Conservation (phyloP, 78 protist species). For the Salpingoeca rosetta region DNA sequence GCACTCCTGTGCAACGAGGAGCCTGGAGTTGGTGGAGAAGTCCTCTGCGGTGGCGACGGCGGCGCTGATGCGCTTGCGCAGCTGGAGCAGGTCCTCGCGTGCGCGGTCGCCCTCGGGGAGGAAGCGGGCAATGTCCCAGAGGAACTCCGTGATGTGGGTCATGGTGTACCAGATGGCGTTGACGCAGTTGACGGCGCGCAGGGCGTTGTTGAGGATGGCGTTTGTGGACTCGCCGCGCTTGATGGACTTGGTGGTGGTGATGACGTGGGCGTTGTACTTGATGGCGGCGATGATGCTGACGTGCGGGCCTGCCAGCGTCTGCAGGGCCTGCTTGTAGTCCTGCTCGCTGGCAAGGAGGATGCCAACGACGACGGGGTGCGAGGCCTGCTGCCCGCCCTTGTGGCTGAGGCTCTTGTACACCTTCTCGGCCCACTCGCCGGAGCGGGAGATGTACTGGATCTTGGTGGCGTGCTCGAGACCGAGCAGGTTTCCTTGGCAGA, state of each 20-base stretch:
- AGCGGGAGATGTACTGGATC: neutral
- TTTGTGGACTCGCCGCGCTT: neutral
- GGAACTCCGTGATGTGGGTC: neutral
- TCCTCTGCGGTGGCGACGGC: neutral
- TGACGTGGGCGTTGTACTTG: neutral
- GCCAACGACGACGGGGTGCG: neutral
- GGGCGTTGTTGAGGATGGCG: neutral
- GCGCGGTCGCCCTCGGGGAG: neutral
- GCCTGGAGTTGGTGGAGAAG: neutral
- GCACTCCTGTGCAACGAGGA: neutral
- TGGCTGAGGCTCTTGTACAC: neutral
- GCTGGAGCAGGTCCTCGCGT: neutral
- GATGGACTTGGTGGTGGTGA: neutral
- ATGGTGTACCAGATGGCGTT: neutral
- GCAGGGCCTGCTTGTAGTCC: neutral
- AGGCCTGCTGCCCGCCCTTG: neutral
- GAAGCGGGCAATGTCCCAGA: neutral
- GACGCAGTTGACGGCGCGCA: neutral
- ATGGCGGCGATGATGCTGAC: neutral
- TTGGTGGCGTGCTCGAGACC: neutral
- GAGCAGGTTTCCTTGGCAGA: neutral
- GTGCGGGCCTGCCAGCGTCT: neutral
- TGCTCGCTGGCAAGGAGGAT: neutral
- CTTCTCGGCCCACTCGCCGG: neutral
- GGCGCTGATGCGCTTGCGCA: neutral